phyloP scores from a whole-genome alignment of 2,329 filamentous ascomycete genomes.

The Cladosporium sp. region DNA sequence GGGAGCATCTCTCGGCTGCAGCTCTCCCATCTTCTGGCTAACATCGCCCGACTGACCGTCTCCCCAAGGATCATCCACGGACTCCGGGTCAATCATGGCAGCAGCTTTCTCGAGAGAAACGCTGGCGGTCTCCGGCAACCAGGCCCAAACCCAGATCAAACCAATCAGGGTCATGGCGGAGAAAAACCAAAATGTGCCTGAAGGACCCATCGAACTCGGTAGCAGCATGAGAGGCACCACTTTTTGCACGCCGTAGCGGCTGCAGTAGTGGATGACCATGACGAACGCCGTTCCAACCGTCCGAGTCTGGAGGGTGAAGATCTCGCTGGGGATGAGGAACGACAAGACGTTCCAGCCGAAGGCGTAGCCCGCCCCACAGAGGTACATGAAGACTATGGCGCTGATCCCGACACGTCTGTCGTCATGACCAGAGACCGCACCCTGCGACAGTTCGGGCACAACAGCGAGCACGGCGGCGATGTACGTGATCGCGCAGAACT shows the following conservation, averaged over 20 bases:
- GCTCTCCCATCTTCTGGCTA: not conserved
- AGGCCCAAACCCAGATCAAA: slow-evolving; percentile 66
- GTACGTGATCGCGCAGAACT: slow-evolving; percentile 48
- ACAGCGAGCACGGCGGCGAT: slow-evolving; percentile 47
- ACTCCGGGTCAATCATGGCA: slow-evolving; percentile 39
- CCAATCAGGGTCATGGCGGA: slow-evolving; percentile 63
- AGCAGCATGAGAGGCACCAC: slow-evolving; percentile 71
- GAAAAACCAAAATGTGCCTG: slow-evolving; percentile 74
- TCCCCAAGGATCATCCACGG: slow-evolving; percentile 53
- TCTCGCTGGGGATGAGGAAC: slow-evolving; percentile 69
- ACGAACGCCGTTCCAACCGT: slow-evolving; percentile 64
- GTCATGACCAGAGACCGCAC: slow-evolving; percentile 43
- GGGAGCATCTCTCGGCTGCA: not conserved
- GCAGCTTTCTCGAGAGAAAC: slow-evolving; percentile 47
- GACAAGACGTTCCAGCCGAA: slow-evolving; percentile 73
- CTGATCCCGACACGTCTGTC: slow-evolving; percentile 57
- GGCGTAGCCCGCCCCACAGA: slow-evolving; percentile 62
- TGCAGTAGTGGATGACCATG: slow-evolving; percentile 72
- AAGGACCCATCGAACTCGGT: slow-evolving; percentile 46
- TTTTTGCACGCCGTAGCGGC: slow-evolving; percentile 70
- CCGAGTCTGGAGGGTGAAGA: slow-evolving; percentile 68
- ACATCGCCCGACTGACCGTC: not conserved
- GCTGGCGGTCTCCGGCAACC: slow-evolving; percentile 68
- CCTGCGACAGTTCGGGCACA: slow-evolving; percentile 53
- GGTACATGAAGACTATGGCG: slow-evolving; percentile 49